phyloP scores from a whole-genome alignment of 441 rosid species.

The Viola pubescens region DNA sequence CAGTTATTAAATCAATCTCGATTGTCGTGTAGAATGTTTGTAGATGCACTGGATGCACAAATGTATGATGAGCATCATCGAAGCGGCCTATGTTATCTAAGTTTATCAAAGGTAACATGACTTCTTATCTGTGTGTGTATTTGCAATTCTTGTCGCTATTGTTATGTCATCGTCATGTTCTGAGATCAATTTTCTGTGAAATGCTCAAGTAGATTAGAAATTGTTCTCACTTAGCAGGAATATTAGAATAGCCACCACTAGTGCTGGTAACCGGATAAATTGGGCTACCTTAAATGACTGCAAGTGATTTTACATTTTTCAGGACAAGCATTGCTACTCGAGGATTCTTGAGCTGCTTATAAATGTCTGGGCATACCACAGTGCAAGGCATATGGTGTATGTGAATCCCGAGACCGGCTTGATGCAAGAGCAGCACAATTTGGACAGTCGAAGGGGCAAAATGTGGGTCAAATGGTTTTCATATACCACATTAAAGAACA shows the following conservation, averaged over 20 bases:
- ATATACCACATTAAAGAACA: conserved; percentile 58
- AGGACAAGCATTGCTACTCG: conserved; percentile 93
- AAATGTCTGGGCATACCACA: conserved; percentile 96
- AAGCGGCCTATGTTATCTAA: conserved; percentile 65
- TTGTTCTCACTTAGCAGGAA: too few relatives aligned
- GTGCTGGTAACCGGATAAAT: too few relatives aligned
- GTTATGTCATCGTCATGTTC: not conserved
- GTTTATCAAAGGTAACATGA: conserved; percentile 58
- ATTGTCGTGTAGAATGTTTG: conserved; percentile 63
- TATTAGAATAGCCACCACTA: too few relatives aligned
- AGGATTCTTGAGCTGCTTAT: conserved; percentile 82
- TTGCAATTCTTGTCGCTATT: not conserved
- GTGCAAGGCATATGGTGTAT: conserved; percentile 70
- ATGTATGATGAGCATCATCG: conserved; percentile 76
- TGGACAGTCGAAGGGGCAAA: conserved; percentile 49
- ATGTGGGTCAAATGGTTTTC: conserved; percentile 98
- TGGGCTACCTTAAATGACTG: too few relatives aligned
- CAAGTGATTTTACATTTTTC: conserved; percentile 18
- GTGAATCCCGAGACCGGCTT: conserved; percentile 60
- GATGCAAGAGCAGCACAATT: conserved; percentile 73
- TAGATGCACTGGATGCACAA: conserved; percentile 82
- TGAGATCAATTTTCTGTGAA: too few relatives aligned
- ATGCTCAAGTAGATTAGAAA: too few relatives aligned
- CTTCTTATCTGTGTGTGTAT: too few relatives aligned
- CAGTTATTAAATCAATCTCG: not conserved